Percentiles rank a stretch among this genome's conserved stretches.
phyloP scores from a whole-genome alignment of 805 yeast genomes.

The Saccharomycopsis schoenii region DNA sequence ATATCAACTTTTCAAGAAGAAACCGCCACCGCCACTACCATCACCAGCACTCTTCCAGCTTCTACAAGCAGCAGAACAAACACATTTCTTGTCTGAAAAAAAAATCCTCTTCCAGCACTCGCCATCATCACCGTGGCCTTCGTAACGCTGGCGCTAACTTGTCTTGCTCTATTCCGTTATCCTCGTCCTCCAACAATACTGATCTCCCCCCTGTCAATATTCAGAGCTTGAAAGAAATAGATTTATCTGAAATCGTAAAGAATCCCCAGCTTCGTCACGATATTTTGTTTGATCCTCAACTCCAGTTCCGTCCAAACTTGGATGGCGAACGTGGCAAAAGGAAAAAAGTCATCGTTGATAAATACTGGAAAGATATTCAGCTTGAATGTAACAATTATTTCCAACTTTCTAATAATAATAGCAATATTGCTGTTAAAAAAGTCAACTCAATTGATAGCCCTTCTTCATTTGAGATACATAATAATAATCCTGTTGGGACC shows the following conservation, averaged over 20 bases:
- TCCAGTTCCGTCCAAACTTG: constrained; percentile 83
- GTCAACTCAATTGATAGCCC: background rate
- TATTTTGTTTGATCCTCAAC: constrained; percentile 81
- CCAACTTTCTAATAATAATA: constrained; percentile 17
- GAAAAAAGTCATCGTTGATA: constrained; percentile 65
- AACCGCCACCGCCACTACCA: background rate
- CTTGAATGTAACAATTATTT: constrained; percentile 47
- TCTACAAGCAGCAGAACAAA: background rate
- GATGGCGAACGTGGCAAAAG: constrained; percentile 86
- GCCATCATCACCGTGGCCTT: constrained; percentile 8
- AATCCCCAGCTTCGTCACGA: constrained; percentile 93
- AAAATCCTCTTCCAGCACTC: background rate
- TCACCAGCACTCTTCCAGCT: background rate
- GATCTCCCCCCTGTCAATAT: constrained; percentile 18
- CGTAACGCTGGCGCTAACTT: constrained; percentile 9
- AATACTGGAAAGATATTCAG: constrained; percentile 74
- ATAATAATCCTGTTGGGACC: constrained; percentile 22
- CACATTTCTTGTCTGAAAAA: background rate
- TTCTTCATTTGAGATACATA: constrained; percentile 6
- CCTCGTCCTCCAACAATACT: background rate
- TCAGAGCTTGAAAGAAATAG: constrained; percentile 59
- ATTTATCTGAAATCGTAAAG: constrained; percentile 75
- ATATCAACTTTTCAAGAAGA: background rate
- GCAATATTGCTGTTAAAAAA: constrained; percentile 1
- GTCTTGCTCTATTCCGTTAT: background rate